A percentile compares a stretch with the other conserved stretches of the same genome.
phyloP scores from a whole-genome alignment of 306 rosid species.

The Vigna trinervia region DNA sequence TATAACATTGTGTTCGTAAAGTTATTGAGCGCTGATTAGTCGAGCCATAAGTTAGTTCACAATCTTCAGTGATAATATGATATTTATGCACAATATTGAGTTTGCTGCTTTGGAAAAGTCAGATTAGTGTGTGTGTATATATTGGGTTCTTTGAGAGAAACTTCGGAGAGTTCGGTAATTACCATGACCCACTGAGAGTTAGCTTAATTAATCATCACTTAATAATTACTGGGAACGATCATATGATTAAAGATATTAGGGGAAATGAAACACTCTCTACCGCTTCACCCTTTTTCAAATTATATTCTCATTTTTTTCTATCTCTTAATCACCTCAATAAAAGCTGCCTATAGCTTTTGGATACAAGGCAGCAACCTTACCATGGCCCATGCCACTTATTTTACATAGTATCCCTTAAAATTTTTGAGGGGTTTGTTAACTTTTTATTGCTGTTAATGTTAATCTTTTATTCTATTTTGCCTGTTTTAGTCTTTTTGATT shows the following conservation, averaged over 20 bases:
- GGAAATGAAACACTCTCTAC: conserved; percentile 3
- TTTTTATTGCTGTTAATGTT: background rate
- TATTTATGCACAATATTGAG: conserved; percentile 18
- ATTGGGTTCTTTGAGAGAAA: too few species aligned
- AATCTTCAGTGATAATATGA: conserved; percentile 9
- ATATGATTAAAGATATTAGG: background rate
- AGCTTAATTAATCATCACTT: conserved; percentile 15
- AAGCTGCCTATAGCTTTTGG: background rate
- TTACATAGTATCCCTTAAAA: background rate
- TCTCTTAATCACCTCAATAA: background rate
- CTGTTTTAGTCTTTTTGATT: conserved; percentile 13
- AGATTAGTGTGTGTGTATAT: background rate
- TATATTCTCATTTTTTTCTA: background rate
- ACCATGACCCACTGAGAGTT: background rate
- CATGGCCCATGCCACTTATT: background rate
- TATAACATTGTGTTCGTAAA: conserved; percentile 8
- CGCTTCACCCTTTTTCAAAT: background rate
- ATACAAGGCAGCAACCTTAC: background rate
- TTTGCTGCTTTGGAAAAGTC: conserved; percentile 4
- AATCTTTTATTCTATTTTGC: background rate
- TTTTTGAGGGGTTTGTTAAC: background rate
- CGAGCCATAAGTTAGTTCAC: conserved; percentile 21
- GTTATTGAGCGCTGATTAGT: conserved; percentile 7
- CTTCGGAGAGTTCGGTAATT: too few species aligned
- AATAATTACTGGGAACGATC: background rate